Evolutionary conservation across 352 stramenopile genomes (phyloP).

Genomic region (Globisporangium nunn): DNA sequence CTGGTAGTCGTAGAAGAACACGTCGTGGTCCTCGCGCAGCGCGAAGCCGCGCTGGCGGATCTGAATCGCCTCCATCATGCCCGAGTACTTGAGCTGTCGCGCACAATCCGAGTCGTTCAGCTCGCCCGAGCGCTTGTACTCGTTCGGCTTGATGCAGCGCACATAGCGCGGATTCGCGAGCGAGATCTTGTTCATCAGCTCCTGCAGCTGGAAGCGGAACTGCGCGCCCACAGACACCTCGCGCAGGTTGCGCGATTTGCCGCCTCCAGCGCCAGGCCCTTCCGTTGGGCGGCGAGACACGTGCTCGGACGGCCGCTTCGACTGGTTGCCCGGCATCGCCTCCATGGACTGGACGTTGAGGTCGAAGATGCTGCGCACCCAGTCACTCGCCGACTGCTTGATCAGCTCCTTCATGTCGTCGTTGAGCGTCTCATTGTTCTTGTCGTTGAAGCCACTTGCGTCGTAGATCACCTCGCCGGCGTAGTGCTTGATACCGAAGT

Average conservation of each 20-base stretch:
- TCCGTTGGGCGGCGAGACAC: slow-evolving; percentile 53
- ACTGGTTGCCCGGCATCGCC: slow-evolving; percentile 60
- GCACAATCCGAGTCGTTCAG: slow-evolving; percentile 81
- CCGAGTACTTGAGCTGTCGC: slow-evolving; percentile 87
- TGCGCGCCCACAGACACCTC: slow-evolving; percentile 84
- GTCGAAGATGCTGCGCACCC: slow-evolving; percentile 82
- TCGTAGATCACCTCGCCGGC: slow-evolving; percentile 96
- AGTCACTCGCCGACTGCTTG: slow-evolving; percentile 76
- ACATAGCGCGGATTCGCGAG: slow-evolving; percentile 84
- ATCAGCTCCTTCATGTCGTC: slow-evolving; percentile 92
- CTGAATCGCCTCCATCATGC: slow-evolving; percentile 90
- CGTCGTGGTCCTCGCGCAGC: slow-evolving; percentile 83
- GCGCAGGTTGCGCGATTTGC: slow-evolving; percentile 78
- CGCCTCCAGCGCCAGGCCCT: slow-evolving; percentile 28
- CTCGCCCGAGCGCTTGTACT: slow-evolving; percentile 69
- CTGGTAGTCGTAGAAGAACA: slow-evolving; percentile 90
- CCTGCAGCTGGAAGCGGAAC: slow-evolving; percentile 86
- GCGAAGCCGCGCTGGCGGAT: slow-evolving; percentile 86
- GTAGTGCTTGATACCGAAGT: slow-evolving; percentile 88
- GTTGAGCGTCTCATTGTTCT: slow-evolving; percentile 97
- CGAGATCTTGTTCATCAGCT: slow-evolving; percentile 88
- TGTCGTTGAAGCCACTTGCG: slow-evolving; percentile 96
- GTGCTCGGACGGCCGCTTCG: slow-evolving; percentile 54
- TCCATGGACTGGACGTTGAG: slow-evolving; percentile 84
- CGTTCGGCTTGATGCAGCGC: slow-evolving; percentile 87